Evolutionary conservation across 441 rosid genomes (phyloP).

Genomic region (Mallotus repandus): DNA sequence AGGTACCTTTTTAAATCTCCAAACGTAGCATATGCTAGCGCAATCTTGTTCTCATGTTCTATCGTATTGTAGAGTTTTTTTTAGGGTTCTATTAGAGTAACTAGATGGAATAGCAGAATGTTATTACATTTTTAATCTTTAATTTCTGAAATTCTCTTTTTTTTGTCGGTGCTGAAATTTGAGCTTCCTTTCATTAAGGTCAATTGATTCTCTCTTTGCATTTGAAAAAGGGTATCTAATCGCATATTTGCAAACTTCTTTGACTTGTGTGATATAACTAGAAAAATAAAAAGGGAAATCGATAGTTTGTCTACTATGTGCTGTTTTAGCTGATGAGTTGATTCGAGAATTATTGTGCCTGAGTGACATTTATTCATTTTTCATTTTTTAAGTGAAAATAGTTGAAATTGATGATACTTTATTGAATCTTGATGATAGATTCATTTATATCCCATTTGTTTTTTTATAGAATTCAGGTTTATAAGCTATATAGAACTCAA

Average conservation of each 20-base stretch:
- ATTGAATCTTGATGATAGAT: not conserved
- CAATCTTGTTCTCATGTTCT: not conserved
- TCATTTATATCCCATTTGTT: not conserved
- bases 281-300: not conserved
- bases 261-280: not conserved
- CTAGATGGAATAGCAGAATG: not conserved
- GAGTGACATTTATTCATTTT: not conserved
- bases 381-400: not conserved
- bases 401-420: not conserved
- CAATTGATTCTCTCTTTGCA: not conserved
- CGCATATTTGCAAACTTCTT: not conserved
- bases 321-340: not conserved
- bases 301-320: not conserved
- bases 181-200: not conserved
- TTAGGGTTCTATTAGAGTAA: not conserved
- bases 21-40: too few species aligned
- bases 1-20: conserved; percentile 8
- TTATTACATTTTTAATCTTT: not conserved
- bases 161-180: not conserved
- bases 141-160: not conserved
- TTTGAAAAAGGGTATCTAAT: not conserved
- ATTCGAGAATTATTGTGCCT: not conserved
- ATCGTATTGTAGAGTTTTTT: not conserved
- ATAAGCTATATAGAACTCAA: not conserved
- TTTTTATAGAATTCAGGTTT: not conserved